Conservation (phyloP, 2,329 filamentous ascomycete species). For the Tolypocladium nubicola region DNA sequence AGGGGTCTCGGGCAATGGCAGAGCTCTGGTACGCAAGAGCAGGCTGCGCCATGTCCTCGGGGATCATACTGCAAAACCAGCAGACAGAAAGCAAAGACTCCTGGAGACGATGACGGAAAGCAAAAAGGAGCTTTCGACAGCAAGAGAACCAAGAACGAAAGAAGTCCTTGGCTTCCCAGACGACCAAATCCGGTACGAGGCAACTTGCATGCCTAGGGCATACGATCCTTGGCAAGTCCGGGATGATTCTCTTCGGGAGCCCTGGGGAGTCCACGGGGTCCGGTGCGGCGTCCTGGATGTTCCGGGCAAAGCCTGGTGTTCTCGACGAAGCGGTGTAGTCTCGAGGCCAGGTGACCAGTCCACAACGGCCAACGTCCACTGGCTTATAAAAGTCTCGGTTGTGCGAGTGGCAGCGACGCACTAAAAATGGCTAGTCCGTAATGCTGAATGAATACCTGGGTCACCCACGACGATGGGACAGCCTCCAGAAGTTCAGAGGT, state of each 20-base stretch:
- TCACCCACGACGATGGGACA: background rate
- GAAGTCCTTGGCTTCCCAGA: constrained; percentile 3
- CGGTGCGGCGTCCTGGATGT: background rate
- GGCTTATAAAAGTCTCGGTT: background rate
- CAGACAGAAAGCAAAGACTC: background rate
- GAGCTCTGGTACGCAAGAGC: constrained; percentile 37
- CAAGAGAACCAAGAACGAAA: background rate
- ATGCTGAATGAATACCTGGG: background rate
- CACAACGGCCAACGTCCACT: background rate
- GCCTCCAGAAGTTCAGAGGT: background rate
- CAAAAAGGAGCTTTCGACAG: background rate
- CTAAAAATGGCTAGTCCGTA: background rate
- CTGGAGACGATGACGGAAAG: background rate
- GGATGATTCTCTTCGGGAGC: background rate
- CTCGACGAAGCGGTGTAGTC: background rate
- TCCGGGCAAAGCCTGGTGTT: background rate
- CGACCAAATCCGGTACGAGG: constrained; percentile 4
- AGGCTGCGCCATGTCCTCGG: constrained; percentile 33
- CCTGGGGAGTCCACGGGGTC: background rate
- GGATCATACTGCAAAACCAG: constrained; percentile 19
- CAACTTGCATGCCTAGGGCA: constrained; percentile 3
- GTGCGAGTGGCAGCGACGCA: background rate
- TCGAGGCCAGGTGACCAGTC: background rate
- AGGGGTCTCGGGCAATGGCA: constrained; percentile 35
- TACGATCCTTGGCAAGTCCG: constrained; percentile 5